Base-by-base conservation (phyloP, 805 yeast genomes). In the Pichia cephalocereana region DNA sequence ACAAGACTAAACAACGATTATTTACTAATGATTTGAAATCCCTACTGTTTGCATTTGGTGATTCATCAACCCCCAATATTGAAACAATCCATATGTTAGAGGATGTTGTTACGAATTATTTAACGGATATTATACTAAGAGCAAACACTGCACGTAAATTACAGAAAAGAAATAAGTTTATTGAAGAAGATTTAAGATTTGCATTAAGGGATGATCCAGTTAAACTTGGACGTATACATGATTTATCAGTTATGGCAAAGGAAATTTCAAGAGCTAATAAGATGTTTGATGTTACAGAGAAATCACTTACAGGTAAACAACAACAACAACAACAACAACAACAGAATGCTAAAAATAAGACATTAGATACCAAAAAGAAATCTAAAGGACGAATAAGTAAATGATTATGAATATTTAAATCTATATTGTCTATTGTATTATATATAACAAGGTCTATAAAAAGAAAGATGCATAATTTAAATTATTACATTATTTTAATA, bases 151-250 rank as follows among this genome's bases (percentile, higher is more conserved):
- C 15, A 59, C 71, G 52, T 58, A 72, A 26, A 69, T 72, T 53
- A 71, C 86, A 36, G 66, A 55, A 56, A 0, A 68, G 88, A 38
- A 77, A 71, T 51, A 84, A 83, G 63, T 72, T 84, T 54, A 80
- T 79, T 54, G 79, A 83, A 17, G 89, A 83, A 40, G 90, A 84
- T 58, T 78, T 84, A 65, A 79, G 77, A 60, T 84, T 82, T 63
- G 86, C 83, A 0, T 62, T 85, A 45, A 66, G 89, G 41, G 74
- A 73, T 47, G 91, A 84, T 57, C 78, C 82, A 2, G 67, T 75
- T 14, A 84, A 84, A 58, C 70, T 82, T 14, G 87, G 86, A 3
- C 77, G 91, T 63, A 76, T 83, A 1, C 78, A 79, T 51, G 87
- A 83, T 57, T 68, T 84, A 54, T 69, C 82, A 46, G 66, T 71